Conservation (phyloP, 176 grass and related monocot species). For the Carex cristatella region DNA sequence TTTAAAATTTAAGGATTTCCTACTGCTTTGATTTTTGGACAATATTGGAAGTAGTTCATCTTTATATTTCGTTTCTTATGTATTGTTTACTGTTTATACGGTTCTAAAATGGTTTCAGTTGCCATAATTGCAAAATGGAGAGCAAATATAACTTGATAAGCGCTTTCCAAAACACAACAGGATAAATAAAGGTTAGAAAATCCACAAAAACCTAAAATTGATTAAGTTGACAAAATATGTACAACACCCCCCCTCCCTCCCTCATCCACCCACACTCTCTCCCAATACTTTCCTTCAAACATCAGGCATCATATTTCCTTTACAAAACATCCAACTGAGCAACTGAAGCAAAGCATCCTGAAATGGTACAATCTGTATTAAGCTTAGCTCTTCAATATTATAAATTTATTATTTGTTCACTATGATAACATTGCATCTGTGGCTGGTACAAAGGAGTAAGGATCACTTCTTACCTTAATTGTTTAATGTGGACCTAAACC, state of each 20-base stretch:
- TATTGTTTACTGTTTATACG: no score
- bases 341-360: not conserved
- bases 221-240: not conserved
- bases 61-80: no score
- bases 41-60: no score
- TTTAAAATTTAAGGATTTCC: no score
- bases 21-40: not conserved
- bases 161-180: not conserved
- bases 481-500: not conserved
- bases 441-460: not conserved
- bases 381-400: not conserved
- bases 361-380: not conserved
- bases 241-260: not conserved
- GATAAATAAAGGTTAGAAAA: not conserved
- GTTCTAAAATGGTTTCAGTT: no score
- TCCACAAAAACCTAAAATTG: not conserved
- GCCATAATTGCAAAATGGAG: no score
- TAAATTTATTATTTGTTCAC: not conserved
- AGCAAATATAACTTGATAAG: not conserved
- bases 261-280: no score
- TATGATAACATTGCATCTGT: not conserved
- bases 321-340: not conserved
- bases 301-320: not conserved
- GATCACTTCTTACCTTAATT: not conserved
- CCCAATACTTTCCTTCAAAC: not conserved